phyloP scores from a whole-genome alignment of 1,284 basidiomycete species.

The Pseudozyma hubeiensis region DNA sequence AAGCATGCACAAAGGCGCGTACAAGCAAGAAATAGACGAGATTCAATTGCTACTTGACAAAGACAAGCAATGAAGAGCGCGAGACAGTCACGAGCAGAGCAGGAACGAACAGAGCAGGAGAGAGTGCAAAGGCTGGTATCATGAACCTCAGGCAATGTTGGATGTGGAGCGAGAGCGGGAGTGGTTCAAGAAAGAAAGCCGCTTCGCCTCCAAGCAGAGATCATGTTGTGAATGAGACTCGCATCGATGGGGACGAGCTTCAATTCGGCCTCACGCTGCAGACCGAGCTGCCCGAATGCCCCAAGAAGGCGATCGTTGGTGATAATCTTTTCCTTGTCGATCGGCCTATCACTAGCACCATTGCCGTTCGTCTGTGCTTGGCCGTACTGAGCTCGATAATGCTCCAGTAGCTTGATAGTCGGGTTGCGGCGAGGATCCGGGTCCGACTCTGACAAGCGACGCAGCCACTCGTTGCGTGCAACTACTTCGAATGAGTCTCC shows the following conservation, averaged over 20 bases:
- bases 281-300: slow-evolving; percentile 7
- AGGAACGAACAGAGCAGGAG: too few species aligned
- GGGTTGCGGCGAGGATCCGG: slow-evolving; percentile 71
- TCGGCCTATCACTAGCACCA: not conserved
- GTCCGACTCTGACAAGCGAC: slow-evolving; percentile 70
- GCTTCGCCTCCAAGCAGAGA: slow-evolving; percentile 10
- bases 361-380: not conserved
- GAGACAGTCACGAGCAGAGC: too few species aligned
- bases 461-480: slow-evolving; percentile 74
- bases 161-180: too few species aligned
- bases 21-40: too few species aligned
- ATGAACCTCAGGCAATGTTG: too few species aligned
- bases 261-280: slow-evolving; percentile 1
- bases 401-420: slow-evolving; percentile 72
- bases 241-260: slow-evolving; percentile 11
- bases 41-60: too few species aligned
- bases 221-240: slow-evolving; percentile 8
- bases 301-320: slow-evolving; percentile 3
- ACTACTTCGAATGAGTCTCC: slow-evolving; percentile 83
- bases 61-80: too few species aligned
- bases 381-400: slow-evolving; percentile 66
- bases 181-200: slow-evolving; percentile 11
- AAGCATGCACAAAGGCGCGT: too few species aligned
- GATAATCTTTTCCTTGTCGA: not conserved
- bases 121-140: too few species aligned